phyloP scores from a whole-genome alignment of 106 monocot species.

The Platanthera guangdongensis region DNA sequence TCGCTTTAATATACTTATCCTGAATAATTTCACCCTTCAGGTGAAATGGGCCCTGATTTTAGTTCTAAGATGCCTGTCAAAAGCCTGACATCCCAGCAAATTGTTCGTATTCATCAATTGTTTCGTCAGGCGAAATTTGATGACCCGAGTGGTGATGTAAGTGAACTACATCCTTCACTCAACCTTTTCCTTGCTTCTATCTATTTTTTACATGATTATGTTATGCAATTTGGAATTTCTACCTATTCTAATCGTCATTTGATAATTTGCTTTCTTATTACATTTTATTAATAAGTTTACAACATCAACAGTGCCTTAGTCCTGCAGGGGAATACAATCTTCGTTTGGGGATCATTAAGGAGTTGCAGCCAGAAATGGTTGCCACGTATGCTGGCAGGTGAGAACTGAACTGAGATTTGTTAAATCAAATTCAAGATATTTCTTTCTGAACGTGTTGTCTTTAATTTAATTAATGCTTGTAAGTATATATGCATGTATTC shows the following conservation, averaged over 20 bases:
- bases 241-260: neutral
- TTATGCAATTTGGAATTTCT: neutral
- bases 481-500: too few species aligned
- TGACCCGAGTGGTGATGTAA: constrained; percentile 96
- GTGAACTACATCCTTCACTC: neutral
- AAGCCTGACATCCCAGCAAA: constrained; percentile 80
- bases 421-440: neutral
- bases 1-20: neutral
- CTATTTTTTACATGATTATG: neutral
- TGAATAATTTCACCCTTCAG: constrained; percentile 25
- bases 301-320: constrained; percentile 74
- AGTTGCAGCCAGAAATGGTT: constrained; percentile 96
- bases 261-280: neutral
- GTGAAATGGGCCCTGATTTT: constrained; percentile 97
- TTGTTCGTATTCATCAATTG: constrained; percentile 92
- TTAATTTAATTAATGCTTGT: too few species aligned
- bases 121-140: constrained; percentile 99
- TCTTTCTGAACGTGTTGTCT: neutral
- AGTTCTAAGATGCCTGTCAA: constrained; percentile 75
- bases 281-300: constrained; percentile 3
- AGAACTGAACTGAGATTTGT: neutral
- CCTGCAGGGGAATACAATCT: constrained; percentile 99
- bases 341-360: constrained; percentile 93
- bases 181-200: neutral
- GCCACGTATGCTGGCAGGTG: constrained; percentile 93